These are phyloP conservation scores for Cyclanthera cordifolia DNA, from an alignment of 306 rosid genomes.

Conservation along the genomic window DNA sequence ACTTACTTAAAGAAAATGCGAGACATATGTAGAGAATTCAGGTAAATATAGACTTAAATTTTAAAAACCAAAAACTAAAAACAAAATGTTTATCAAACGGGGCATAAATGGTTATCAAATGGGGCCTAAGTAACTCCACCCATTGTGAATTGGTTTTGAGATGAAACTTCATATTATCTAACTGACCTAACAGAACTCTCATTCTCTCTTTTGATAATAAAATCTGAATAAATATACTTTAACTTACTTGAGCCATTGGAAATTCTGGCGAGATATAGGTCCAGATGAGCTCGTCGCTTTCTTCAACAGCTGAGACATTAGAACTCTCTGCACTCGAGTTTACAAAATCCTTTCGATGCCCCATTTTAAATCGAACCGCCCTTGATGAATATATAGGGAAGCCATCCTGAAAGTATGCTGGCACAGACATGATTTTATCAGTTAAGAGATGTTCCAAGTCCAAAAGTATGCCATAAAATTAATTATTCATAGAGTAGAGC, in stretches of 20 bases:
- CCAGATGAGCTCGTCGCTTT: constrained; percentile 27
- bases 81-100: no score
- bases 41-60: no score
- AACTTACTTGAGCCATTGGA: constrained; percentile 50
- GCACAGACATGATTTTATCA: constrained; percentile 17
- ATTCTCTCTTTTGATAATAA: background rate
- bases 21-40: no score
- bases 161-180: no score
- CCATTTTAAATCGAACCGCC: constrained; percentile 51
- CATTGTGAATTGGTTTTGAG: no score
- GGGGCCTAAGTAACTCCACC: no score
- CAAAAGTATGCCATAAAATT: background rate
- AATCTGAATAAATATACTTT: background rate
- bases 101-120: no score
- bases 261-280: constrained; percentile 54
- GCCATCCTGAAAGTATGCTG: constrained; percentile 52
- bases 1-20: no score
- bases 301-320: background rate
- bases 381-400: constrained; percentile 44
- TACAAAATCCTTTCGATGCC: constrained; percentile 13
- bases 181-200: no score
- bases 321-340: background rate
- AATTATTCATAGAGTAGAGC: background rate
- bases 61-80: no score
- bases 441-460: constrained; percentile 17